Conservation (phyloP, 192 early-diverging fungal genomes). For the Backusella australiensis region DNA sequence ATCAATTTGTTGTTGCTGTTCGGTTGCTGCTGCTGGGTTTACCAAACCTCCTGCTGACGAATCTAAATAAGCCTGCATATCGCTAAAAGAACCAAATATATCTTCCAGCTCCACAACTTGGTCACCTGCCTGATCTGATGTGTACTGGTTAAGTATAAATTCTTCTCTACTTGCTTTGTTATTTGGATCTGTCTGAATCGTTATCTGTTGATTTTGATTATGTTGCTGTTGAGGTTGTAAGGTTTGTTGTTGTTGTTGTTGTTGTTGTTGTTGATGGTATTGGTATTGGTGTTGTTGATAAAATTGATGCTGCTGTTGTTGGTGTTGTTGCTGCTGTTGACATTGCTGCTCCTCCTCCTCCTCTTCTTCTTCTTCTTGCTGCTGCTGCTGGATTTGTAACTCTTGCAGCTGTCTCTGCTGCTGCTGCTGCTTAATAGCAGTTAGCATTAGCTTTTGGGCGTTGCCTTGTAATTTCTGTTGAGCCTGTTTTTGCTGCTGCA, state of each 20-base stretch:
- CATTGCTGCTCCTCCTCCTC: background rate
- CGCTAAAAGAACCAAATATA: slow-evolving; percentile 28
- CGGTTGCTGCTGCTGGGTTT: slow-evolving; percentile 7
- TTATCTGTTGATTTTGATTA: background rate
- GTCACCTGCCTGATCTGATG: slow-evolving; percentile 41
- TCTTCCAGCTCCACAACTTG: slow-evolving; percentile 37
- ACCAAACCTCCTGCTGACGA: slow-evolving; percentile 8
- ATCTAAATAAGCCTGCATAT: slow-evolving; percentile 28
- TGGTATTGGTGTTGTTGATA: background rate
- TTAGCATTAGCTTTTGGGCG: slow-evolving; percentile 4
- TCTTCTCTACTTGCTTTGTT: slow-evolving; percentile 16
- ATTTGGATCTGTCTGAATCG: background rate
- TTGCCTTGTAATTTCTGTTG: background rate
- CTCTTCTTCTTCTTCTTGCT: background rate
- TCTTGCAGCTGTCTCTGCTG: slow-evolving; percentile 2
- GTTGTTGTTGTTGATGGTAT: background rate
- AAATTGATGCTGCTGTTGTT: background rate
- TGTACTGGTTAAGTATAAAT: slow-evolving; percentile 43
- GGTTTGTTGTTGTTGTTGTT: background rate
- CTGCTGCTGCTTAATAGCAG: slow-evolving; percentile 11
- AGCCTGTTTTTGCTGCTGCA: slow-evolving; percentile 4
- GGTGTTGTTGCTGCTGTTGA: background rate
- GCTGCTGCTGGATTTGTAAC: background rate
- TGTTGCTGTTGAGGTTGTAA: background rate
- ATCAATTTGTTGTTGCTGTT: slow-evolving; percentile 2